A percentile compares a stretch with the other conserved stretches of the same genome.
Evolutionary conservation across 148 eudicot species (phyloP).

Genomic region (Silene latifolia): DNA sequence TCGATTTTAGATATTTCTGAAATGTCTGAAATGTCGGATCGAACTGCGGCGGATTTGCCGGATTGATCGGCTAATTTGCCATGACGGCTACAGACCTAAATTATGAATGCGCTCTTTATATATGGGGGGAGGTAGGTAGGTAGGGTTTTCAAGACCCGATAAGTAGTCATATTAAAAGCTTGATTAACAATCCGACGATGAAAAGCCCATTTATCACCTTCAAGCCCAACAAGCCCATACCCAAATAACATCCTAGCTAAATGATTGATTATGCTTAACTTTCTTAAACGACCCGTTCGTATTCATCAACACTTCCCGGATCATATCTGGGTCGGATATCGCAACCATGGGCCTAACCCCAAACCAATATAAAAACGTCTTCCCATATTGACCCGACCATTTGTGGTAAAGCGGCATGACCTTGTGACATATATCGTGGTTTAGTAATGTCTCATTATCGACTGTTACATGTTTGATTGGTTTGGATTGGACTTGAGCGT

Average conservation of each 20-base stretch:
- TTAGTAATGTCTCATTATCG: slow-evolving; percentile 2
- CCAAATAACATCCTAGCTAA: slow-evolving; percentile 50
- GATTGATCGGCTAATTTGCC: no score
- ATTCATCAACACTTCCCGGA: slow-evolving; percentile 54
- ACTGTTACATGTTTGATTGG: slow-evolving; percentile 15
- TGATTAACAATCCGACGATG: slow-evolving; percentile 63
- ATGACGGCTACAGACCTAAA: no score
- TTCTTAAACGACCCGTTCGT: slow-evolving; percentile 35
- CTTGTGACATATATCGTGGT: slow-evolving; percentile 42
- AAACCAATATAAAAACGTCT: slow-evolving; percentile 68
- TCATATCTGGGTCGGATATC: slow-evolving; percentile 51
- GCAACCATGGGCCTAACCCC: slow-evolving; percentile 61
- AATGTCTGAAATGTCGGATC: no score
- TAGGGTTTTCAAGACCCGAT: no score
- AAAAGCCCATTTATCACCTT: slow-evolving; percentile 63
- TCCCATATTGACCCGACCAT: slow-evolving; percentile 65
- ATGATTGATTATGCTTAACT: slow-evolving; percentile 47
- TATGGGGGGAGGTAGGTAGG: no score
- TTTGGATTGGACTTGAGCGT: slow-evolving; percentile 44
- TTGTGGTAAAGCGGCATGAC: slow-evolving; percentile 54
- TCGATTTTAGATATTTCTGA: no score
- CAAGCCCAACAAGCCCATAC: slow-evolving; percentile 53
- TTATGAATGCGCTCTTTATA: no score
- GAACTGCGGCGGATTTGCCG: no score
- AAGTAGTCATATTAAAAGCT: slow-evolving; percentile 65